Percentiles rank a stretch among this genome's conserved stretches.
These are phyloP conservation scores for Thermomucor indicae-seudaticae DNA, from an alignment of 371 early-diverging fungal genomes.

Conservation along the genomic window DNA sequence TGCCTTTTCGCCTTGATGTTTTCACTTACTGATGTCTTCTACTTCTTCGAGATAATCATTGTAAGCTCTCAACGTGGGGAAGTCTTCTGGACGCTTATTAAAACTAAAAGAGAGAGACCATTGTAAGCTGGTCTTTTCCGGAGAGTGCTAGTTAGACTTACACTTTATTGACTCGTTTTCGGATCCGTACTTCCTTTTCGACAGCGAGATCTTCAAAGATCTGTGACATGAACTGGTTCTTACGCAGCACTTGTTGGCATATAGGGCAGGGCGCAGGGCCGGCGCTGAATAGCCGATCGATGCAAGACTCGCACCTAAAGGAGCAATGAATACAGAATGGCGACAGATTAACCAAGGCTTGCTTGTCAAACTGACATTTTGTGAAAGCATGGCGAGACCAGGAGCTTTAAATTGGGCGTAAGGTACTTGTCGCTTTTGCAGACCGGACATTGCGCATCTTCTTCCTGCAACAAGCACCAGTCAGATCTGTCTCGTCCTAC, in stretches of 20 bases:
- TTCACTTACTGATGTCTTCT: constrained; percentile 76
- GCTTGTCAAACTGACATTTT: constrained; percentile 68
- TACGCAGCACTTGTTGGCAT: constrained; percentile 79
- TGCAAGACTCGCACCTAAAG: constrained; percentile 87
- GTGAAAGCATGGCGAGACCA: constrained; percentile 97
- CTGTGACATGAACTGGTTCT: constrained; percentile 81
- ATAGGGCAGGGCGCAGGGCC: constrained; percentile 94
- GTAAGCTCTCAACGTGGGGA: constrained; percentile 67
- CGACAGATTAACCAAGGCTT: background rate
- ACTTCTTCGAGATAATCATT: constrained; percentile 93
- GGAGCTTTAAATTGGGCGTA: constrained; percentile 88
- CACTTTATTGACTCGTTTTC: constrained; percentile 77
- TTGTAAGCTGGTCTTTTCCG: background rate
- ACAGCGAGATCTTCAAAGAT: constrained; percentile 93
- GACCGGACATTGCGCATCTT: constrained; percentile 90
- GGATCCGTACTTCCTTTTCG: constrained; percentile 92
- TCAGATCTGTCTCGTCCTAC: background rate
- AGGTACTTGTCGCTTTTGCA: constrained; percentile 95
- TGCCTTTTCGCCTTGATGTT: background rate
- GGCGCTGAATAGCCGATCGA: constrained; percentile 76
- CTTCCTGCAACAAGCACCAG: constrained; percentile 23
- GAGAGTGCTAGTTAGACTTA: constrained; percentile 29
- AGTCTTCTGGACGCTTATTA: constrained; percentile 91
- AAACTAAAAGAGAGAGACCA: constrained; percentile 65
- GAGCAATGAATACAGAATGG: background rate